Base-by-base conservation (phyloP, 2,329 filamentous ascomycete genomes). In the Aaosphaeria pasadenensis region DNA sequence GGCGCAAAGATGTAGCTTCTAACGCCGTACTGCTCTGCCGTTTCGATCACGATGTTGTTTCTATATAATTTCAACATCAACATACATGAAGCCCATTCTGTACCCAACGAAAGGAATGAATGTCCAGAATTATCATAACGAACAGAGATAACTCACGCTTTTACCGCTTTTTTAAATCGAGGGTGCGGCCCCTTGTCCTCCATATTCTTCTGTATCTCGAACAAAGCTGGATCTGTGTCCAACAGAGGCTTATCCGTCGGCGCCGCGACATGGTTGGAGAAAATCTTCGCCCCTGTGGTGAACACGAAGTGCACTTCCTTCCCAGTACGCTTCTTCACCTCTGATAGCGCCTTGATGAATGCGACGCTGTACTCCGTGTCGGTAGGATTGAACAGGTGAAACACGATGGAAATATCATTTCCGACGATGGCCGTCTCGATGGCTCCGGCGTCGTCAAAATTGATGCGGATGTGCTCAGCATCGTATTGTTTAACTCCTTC, bases 261-360 rank as follows among this genome's bases (percentile, higher is more conserved):
- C 5, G 71, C 64, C 0, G 73, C 77, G 0, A 72, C 71, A 56
- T 77, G 74, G 30, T 63, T 70, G 11, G 76, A 78, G 56, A 81
- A 81, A 4, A 77, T 54, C 61, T 81, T 82, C 28, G 78, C 78
- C 0, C 79, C 79, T 2, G 63, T 72, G 0, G 78, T 81, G 50
- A 77, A 73, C n/a, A 81, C 51, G 47, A 80, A 77, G 53, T 81
- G 77, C 2, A 77, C 74, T 0, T 74, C 63, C 7, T 54, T 50
- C 0, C 71, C 75, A 0, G 70, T 75, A 0, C 52, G 52, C 31
- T 67, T 58, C 57, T 74, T 74, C 2, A 81, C 70, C 42, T 74
- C 63, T 0, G 62, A 70, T 11, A 81, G 60, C 0, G 75, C 77
- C 41, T 71, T 64, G 54, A 82, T 77, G 53, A 80, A 73, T 36